A percentile compares a stretch with the other conserved stretches of the same genome.
phyloP scores from a whole-genome alignment of 495 filamentous ascomycete genomes.

The Tuber melanosporum region DNA sequence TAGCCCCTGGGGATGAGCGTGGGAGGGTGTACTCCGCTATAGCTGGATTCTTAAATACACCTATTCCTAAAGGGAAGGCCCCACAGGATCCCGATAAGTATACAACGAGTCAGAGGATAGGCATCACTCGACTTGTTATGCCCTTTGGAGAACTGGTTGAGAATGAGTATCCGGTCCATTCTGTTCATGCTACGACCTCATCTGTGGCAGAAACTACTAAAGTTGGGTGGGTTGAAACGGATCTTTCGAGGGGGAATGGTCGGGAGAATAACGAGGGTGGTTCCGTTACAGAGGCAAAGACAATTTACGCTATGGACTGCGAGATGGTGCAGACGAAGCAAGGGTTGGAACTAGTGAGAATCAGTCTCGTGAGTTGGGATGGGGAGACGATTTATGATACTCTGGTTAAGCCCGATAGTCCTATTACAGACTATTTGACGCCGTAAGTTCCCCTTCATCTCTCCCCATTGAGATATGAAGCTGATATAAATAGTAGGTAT shows the following conservation, averaged over 20 bases:
- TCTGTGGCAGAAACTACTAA: neutral
- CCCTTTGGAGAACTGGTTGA: conserved; percentile 67
- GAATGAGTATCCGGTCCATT: conserved; percentile 74
- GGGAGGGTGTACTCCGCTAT: conserved; percentile 77
- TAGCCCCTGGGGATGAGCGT: conserved; percentile 75
- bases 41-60: conserved; percentile 66
- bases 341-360: conserved; percentile 72
- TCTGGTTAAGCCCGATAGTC: conserved; percentile 79
- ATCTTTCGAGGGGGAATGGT: conserved; percentile 56
- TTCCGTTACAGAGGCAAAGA: conserved; percentile 73
- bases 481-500: conserved; percentile 42
- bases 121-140: conserved; percentile 68
- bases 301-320: conserved; percentile 81
- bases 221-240: conserved; percentile 78
- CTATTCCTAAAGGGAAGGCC: conserved; percentile 57
- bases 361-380: conserved; percentile 81
- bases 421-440: conserved; percentile 85
- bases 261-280: conserved; percentile 68
- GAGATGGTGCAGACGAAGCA: conserved; percentile 87
- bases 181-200: conserved; percentile 41
- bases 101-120: conserved; percentile 63
- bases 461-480: neutral
- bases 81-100: conserved; percentile 53
- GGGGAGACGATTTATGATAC: conserved; percentile 76
- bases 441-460: conserved; percentile 45